Conservation (phyloP, 1,139 yeast genomes). For the Zygoascus meyerae region DNA sequence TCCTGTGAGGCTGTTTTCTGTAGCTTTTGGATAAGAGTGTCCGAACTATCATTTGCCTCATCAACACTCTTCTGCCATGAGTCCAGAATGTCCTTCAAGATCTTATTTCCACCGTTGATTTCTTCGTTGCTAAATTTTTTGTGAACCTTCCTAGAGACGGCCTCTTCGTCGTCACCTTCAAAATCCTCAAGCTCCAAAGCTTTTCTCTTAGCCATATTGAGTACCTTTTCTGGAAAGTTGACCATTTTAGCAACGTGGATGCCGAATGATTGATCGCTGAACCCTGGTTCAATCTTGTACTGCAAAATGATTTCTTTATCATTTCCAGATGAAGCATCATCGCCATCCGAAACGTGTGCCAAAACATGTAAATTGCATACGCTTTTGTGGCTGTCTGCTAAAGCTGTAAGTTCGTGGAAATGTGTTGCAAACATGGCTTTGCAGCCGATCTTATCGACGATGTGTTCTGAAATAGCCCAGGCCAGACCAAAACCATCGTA, state of each 20-base stretch:
- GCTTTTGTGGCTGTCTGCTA: constrained; percentile 54
- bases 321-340: constrained; percentile 15
- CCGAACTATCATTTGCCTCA: constrained; percentile 34
- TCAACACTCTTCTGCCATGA: constrained; percentile 55
- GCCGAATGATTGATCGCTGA: constrained; percentile 92
- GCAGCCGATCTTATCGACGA: constrained; percentile 63
- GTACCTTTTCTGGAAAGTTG: constrained; percentile 80
- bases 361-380: constrained; percentile 86
- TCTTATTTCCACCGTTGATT: constrained; percentile 49
- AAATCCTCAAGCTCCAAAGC: constrained; percentile 80
- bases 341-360: constrained; percentile 58
- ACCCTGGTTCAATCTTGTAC: constrained; percentile 88
- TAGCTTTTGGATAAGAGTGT: constrained; percentile 40
- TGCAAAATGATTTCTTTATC: constrained; percentile 74
- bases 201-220: constrained; percentile 91
- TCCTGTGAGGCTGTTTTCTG: constrained; percentile 30
- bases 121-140: constrained; percentile 45
- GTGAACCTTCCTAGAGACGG: constrained; percentile 17
- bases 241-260: constrained; percentile 96
- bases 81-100: constrained; percentile 51
- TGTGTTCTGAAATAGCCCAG: constrained; percentile 89
- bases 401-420: constrained; percentile 86
- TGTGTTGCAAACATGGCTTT: constrained; percentile 93
- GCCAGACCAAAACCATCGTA: constrained; percentile 98
- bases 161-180: constrained; percentile 39